Base-by-base conservation (phyloP, 2,329 filamentous ascomycete genomes). In the Cladosporium colombiae region DNA sequence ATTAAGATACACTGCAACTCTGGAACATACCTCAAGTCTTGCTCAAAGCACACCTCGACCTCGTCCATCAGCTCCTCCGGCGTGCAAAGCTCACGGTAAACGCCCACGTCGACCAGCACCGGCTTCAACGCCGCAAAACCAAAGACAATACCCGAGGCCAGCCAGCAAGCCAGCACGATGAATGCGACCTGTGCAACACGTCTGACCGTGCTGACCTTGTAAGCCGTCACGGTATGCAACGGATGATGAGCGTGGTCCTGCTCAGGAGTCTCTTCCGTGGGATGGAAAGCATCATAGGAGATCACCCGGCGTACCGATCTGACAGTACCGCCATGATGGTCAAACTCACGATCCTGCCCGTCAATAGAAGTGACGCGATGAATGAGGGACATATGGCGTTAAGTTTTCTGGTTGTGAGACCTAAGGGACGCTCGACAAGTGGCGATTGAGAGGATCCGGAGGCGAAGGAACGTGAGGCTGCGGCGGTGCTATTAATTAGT, bases 51-150 rank as follows among this genome's bases (percentile, higher is more conserved):
- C 23, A 85, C 79, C 53, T 80, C 78, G 1, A 82, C 78, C 11
- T 78, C 79, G 2, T 80, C 73, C 1, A 82, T 77, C 27, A 86
- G 62, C 73, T 86, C 83, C 57, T 84, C 78, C 55, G 79, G 67
- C 2, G 82, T 84, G 73, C 91, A 94, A 18, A 82, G 76, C 60
- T 90, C 82, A 35, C 82, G 82, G 75, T 93, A 94, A 13, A 91
- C 89, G 5, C 88, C 88, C 75, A 92, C 89, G 23, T 83, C 79
- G 68, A 93, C 89, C 29, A 96, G 82, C 16, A 95, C 85, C 0
- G 92, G 91, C 75, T 95, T 96, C 68, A 96, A 81, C 27, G 91
- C 91, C 21, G 91, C 91, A 76, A 92, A 95, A 35, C 92, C 92
- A 78, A 95, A 95, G 18, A 95, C 87, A 58, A 93, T 83, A 1